These are phyloP conservation scores for Nepenthes alata DNA, from an alignment of 179 eudicot species.

Conservation along the genomic window DNA sequence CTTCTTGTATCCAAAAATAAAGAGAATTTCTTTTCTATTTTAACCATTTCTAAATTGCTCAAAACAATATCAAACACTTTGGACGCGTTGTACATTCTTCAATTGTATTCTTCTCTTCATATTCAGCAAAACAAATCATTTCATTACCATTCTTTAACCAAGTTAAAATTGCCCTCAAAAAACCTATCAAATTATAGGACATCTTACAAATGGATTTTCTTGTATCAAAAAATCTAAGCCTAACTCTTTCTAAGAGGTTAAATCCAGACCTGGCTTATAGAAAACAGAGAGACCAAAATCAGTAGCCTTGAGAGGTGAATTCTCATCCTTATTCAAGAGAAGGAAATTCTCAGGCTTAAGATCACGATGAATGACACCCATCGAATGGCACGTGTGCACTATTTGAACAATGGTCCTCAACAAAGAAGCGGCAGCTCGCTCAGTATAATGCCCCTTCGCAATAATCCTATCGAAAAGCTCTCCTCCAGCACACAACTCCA, in stretches of 20 bases:
- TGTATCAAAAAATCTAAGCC: background rate
- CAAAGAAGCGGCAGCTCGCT: constrained; percentile 58
- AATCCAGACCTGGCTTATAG: constrained; percentile 42
- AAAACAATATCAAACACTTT: too few relatives aligned
- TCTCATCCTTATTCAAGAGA: constrained; percentile 51
- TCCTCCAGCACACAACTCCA: constrained; percentile 77
- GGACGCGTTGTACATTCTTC: too few relatives aligned
- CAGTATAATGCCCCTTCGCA: constrained; percentile 62
- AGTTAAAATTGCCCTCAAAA: too few relatives aligned
- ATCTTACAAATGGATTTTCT: too few relatives aligned
- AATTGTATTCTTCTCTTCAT: too few relatives aligned
- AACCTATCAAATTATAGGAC: background rate
- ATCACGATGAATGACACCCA: constrained; percentile 77
- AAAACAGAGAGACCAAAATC: constrained; percentile 72
- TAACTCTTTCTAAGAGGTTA: background rate
- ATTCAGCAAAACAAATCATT: too few relatives aligned
- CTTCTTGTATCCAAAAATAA: too few relatives aligned
- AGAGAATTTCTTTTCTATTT: too few relatives aligned
- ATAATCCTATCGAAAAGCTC: constrained; percentile 68
- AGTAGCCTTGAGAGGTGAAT: constrained; percentile 68
- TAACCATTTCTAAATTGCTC: too few relatives aligned
- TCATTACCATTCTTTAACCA: too few relatives aligned
- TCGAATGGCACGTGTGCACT: constrained; percentile 68
- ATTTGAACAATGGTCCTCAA: constrained; percentile 63
- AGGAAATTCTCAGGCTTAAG: constrained; percentile 69